These are phyloP conservation scores for Ophiognomonia clavigignenti-juglandacearum DNA, from an alignment of 2,329 filamentous ascomycete species.

Conservation along the genomic window DNA sequence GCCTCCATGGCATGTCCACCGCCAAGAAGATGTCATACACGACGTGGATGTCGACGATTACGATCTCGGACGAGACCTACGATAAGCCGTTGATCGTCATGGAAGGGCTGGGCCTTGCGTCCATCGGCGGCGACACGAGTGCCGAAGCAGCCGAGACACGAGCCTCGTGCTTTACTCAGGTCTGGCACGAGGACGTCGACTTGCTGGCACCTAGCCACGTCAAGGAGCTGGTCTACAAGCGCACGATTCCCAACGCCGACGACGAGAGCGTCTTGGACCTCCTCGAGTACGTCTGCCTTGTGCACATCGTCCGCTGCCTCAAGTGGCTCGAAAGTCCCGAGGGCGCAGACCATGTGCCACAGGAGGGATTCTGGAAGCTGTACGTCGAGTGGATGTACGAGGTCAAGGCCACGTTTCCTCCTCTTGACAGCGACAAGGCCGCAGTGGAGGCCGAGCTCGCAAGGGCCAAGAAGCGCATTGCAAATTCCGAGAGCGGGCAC, in stretches of 20 bases:
- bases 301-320: slow-evolving; percentile 1
- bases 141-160: background rate
- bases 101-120: background rate
- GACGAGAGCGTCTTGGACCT: slow-evolving; percentile 2
- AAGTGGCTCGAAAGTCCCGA: slow-evolving; percentile 1
- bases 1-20: background rate
- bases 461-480: background rate
- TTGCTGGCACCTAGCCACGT: background rate
- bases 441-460: background rate
- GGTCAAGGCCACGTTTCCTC: background rate
- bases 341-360: background rate
- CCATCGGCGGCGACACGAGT: background rate
- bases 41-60: background rate
- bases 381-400: slow-evolving; percentile 5
- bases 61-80: background rate
- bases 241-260: slow-evolving; percentile 5
- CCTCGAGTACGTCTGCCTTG: slow-evolving; percentile 6
- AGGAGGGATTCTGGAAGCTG: slow-evolving; percentile 3
- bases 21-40: slow-evolving; percentile 7
- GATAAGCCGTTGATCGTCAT: background rate
- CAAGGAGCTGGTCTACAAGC: slow-evolving; percentile 2
- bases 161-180: slow-evolving; percentile 1
- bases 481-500: background rate
- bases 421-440: background rate
- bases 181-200: slow-evolving; percentile 6